Evolutionary conservation across 257 asterid genomes (phyloP).

Genomic region (Knoxia roxburghii): DNA sequence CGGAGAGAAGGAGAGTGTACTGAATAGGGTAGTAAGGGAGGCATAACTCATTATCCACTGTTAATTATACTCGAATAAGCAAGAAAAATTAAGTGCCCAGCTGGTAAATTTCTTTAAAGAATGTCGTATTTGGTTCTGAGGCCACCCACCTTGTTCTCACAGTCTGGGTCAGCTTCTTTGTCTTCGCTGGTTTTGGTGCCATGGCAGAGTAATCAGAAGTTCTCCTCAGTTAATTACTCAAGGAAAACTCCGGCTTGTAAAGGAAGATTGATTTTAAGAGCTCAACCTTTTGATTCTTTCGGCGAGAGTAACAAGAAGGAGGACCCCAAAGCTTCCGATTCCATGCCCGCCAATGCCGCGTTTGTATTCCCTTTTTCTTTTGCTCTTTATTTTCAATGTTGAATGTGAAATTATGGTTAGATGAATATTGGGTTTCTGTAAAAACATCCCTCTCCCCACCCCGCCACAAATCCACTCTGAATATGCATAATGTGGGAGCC

Average conservation of each 20-base stretch:
- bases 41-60: not conserved
- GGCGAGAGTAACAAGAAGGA: constrained; percentile 20
- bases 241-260: constrained; percentile 22
- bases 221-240: constrained; percentile 33
- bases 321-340: constrained; percentile 48
- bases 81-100: not conserved
- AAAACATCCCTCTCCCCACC: no score
- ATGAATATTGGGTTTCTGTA: not conserved
- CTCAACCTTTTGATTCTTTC: constrained; percentile 31
- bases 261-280: constrained; percentile 45
- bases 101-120: not conserved
- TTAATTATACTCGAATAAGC: not conserved
- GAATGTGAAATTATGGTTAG: not conserved
- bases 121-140: constrained; percentile 63
- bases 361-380: constrained; percentile 33
- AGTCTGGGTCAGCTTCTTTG: constrained; percentile 29
- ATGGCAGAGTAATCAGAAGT: constrained; percentile 19
- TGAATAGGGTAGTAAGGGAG: constrained; percentile 14
- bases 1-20: not conserved
- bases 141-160: constrained; percentile 40
- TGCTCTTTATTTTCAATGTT: not conserved
- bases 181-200: constrained; percentile 24
- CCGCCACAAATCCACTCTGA: no score
- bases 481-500: not conserved
- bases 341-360: constrained; percentile 60